Base-by-base conservation (phyloP, 1,284 basidiomycete genomes). In the Trichosporon asahii region DNA sequence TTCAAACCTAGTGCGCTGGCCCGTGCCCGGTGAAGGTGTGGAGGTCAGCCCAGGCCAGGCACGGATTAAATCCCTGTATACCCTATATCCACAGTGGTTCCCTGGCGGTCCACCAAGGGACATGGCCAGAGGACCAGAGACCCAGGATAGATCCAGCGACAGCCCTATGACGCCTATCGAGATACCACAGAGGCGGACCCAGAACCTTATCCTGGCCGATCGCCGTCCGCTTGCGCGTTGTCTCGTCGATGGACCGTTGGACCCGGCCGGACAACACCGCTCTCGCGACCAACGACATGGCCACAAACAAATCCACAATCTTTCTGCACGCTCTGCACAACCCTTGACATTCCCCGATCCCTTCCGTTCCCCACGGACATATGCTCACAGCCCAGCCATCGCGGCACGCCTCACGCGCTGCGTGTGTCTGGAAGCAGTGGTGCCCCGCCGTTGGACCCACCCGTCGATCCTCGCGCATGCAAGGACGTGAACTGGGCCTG, bases 171-270 rank as follows among this genome's bases (percentile, higher is more conserved):
- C 40, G 25, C 49, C 49, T 11, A 55, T 27, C 21, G 25, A 7
- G 21, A 14, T 25, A 57, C 53, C 23, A 27, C 53, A 27, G 9
- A 2, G 53, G 27, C 53, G 53, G 53, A 57, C 27, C 53, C 53
- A 57, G 53, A 44, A 44, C 53, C 53, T 57, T 57, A 27, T 25
- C 53, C 23, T 15, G 53, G 25, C 53, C 27, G 25, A 57, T 27
- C 53, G 23, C 25, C 25, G 53, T n/a, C n/a, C 57, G 57, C 57
- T 61, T 61, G 57, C 57, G 57, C 57, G 57, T 61, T 61, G 57
- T 61, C 57, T 44, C 15, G 40, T 44, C 40, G 40, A 4, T n/a
- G 18, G n/a, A n/a, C n/a, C n/a, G n/a, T n/a, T n/a, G n/a, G n/a
- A 33, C 18, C 18, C 12, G 15, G 14, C 12, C 5, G 53, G n/a